Evolutionary conservation across 2,329 filamentous ascomycete species (phyloP).

Genomic region (Colletotrichum lentis): DNA sequence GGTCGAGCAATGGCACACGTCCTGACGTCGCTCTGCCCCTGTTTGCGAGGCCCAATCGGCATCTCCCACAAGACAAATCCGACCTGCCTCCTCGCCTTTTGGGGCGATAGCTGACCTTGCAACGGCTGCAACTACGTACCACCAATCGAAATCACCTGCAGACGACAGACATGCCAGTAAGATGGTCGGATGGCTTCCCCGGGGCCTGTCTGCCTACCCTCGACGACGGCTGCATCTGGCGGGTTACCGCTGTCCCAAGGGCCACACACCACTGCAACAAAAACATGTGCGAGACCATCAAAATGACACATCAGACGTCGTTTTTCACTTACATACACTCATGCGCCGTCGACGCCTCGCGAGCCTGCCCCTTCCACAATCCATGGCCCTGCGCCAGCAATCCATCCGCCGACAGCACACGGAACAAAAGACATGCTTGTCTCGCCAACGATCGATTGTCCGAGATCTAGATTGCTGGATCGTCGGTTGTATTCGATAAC

Average conservation of each 20-base stretch:
- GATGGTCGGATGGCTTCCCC: conserved; percentile 35
- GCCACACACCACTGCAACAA: conserved; percentile 5
- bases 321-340: conserved; percentile 24
- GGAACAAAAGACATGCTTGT: conserved; percentile 12
- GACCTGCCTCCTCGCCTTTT: conserved; percentile 7
- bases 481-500: conserved; percentile 1
- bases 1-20: conserved; percentile 30
- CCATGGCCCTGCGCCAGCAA: background rate
- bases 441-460: conserved; percentile 31
- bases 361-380: conserved; percentile 1
- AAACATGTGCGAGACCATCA: conserved; percentile 14
- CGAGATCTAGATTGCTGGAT: conserved; percentile 31
- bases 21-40: background rate
- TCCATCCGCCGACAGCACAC: conserved; percentile 8
- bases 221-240: conserved; percentile 17
- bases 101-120: conserved; percentile 24
- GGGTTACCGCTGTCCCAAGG: background rate
- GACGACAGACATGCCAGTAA: conserved; percentile 25
- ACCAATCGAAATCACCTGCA: conserved; percentile 32
- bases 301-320: conserved; percentile 35
- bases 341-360: conserved; percentile 18
- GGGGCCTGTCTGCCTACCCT: conserved; percentile 27
- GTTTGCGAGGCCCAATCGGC: conserved; percentile 23
- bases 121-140: conserved; percentile 23
- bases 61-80: conserved; percentile 11